Evolutionary conservation across 352 stramenopile genomes (phyloP), one percentile per base, ranked within the genome.

Genomic region (Globisporangium megalacanthum): DNA sequence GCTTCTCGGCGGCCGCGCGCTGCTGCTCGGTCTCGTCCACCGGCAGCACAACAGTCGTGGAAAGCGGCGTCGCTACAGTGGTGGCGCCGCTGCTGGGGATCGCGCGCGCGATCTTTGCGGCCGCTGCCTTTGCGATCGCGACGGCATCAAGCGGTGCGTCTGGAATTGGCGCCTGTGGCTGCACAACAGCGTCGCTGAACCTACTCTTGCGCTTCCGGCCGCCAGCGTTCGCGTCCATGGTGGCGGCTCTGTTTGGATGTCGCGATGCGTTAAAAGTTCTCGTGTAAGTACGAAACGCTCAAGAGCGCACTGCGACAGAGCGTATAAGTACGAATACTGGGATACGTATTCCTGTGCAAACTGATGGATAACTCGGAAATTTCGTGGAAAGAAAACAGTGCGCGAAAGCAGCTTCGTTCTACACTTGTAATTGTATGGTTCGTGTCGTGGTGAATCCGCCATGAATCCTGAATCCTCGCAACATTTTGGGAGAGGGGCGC

Each of bases 121-220:
- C 83, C 52, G 84, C 81, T 25, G 72, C 73, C 37, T 86, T 88
- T 8, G 82, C 84, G 47, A 91, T 59, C 31, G 78, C 77, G 11
- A 78, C 77, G 1, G 84, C 72, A 44, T 92, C 76, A 9, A 80
- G 6, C 6, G 56, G 29, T 37, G 49, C 33, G 8, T 52, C 39
- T 36, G 44, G 45, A 20, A 6, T 17, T 20, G 60, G 53, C 49
- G 48, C 44, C 14, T 68, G 54, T 5, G 49, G 22, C 20, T 52
- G 33, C 35, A 52, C 59, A 37, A 73, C 69, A 6, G 71, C 70
- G 53, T 94, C 84, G 66, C 82, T 92, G 63, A 94, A 94, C 42
- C 84, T 77, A 70, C 80, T 90, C 73, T 88, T 88, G 61, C 82
- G 82, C 73, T 92, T 94, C 51, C 82, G 82, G 29, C 68, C 62